phyloP scores from a whole-genome alignment of 176 grass and related monocot genomes.

The Juncus effusus region DNA sequence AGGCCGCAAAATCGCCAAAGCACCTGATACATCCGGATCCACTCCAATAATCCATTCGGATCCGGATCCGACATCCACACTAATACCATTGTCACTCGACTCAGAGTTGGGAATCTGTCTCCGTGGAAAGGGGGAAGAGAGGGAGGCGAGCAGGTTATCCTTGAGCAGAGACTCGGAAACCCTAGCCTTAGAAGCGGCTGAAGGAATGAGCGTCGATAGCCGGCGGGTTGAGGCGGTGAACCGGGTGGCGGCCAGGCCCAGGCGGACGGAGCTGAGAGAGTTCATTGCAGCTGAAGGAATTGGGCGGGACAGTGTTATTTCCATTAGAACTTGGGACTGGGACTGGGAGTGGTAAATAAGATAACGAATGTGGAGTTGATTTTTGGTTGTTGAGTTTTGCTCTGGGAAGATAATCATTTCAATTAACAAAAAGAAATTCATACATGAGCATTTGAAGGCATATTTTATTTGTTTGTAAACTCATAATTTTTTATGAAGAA shows the following conservation, averaged over 20 bases:
- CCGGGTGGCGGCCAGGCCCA: background rate
- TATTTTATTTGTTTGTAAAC: background rate
- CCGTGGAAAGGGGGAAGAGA: slow-evolving; percentile 49
- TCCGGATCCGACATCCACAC: background rate
- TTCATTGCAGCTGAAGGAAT: slow-evolving; percentile 6
- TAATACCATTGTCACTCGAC: slow-evolving; percentile 9
- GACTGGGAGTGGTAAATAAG: slow-evolving; percentile 1
- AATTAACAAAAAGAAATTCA: background rate
- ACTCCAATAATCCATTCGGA: slow-evolving; percentile 68
- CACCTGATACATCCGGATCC: slow-evolving; percentile 68
- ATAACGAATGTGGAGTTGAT: no score
- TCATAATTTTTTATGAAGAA: background rate
- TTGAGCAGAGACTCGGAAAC: slow-evolving; percentile 36
- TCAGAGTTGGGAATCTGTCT: background rate
- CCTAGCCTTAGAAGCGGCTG: slow-evolving; percentile 34
- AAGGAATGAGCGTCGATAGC: background rate
- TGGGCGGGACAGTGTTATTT: background rate
- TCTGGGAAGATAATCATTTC: background rate
- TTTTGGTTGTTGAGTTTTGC: background rate
- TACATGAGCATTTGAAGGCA: background rate
- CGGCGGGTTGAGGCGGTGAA: slow-evolving; percentile 1
- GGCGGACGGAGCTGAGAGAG: slow-evolving; percentile 4
- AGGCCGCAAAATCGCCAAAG: slow-evolving; percentile 60
- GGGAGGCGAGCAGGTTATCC: slow-evolving; percentile 71
- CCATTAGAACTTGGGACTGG: background rate